Evolutionary conservation across 2,329 filamentous ascomycete species (phyloP).

Genomic region (Fusarium lyarnte): DNA sequence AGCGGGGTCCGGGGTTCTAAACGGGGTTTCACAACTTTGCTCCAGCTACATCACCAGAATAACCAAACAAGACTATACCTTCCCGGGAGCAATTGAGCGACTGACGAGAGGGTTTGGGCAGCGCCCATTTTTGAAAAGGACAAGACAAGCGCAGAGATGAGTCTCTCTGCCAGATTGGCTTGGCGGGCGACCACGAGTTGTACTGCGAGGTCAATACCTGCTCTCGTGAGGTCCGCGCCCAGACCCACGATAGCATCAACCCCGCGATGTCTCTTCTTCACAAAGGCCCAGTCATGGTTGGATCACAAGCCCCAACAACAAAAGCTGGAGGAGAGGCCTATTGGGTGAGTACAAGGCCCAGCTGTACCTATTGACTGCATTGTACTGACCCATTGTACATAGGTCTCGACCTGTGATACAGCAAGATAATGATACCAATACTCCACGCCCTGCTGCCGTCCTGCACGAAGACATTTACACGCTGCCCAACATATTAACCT

Average conservation of each 20-base stretch:
- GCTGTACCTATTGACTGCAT: not conserved
- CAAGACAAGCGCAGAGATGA: constrained; percentile 18
- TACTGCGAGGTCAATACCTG: constrained; percentile 5
- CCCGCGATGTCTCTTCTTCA: constrained; percentile 33
- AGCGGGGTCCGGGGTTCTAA: constrained; percentile 18
- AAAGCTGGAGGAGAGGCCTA: constrained; percentile 3
- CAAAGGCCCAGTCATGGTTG: constrained; percentile 33
- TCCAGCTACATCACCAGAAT: not conserved
- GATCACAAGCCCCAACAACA: constrained; percentile 29
- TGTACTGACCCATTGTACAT: not conserved
- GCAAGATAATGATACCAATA: not conserved
- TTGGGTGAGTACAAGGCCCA: not conserved
- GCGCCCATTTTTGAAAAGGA: not conserved
- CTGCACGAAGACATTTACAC: constrained; percentile 91
- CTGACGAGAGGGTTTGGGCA: constrained; percentile 16
- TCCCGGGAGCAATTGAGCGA: not conserved
- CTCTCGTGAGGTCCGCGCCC: constrained; percentile 9
- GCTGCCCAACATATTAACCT: constrained; percentile 91
- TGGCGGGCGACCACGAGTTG: constrained; percentile 18
- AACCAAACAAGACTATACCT: not conserved
- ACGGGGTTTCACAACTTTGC: constrained; percentile 13
- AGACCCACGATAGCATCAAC: constrained; percentile 1
- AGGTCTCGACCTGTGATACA: constrained; percentile 8
- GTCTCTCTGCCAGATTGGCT: constrained; percentile 27
- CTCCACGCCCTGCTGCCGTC: constrained; percentile 11